phyloP scores from a whole-genome alignment of 495 filamentous ascomycete genomes.

The Cudoniella acicularis region DNA sequence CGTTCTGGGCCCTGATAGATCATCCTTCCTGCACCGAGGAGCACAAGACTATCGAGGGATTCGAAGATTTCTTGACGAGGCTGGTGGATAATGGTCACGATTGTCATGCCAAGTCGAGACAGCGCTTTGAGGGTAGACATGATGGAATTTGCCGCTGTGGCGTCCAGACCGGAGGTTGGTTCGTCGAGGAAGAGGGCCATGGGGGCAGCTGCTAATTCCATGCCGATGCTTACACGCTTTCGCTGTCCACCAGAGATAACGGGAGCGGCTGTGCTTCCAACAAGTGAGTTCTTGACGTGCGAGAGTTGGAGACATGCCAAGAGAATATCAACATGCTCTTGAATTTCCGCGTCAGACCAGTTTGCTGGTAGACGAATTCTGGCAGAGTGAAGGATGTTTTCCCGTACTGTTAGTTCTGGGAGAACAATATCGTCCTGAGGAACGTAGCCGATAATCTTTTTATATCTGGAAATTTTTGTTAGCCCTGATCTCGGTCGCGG shows the following conservation, averaged over 20 bases:
- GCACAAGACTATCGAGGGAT: slow-evolving; percentile 64
- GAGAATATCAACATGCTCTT: slow-evolving; percentile 61
- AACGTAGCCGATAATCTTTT: slow-evolving; percentile 54
- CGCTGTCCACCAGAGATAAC: slow-evolving; percentile 81
- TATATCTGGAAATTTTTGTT: slow-evolving; percentile 33
- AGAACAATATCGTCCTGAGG: slow-evolving; percentile 67
- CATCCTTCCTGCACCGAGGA: slow-evolving; percentile 63
- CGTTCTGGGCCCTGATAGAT: slow-evolving; percentile 59
- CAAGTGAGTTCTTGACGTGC: slow-evolving; percentile 67
- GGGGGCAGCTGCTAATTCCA: slow-evolving; percentile 81
- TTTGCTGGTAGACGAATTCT: slow-evolving; percentile 60
- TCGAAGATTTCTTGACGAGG: slow-evolving; percentile 82
- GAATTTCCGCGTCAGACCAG: slow-evolving; percentile 61
- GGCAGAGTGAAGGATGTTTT: slow-evolving; percentile 65
- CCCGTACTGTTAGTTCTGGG: slow-evolving; percentile 65
- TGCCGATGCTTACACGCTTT: slow-evolving; percentile 85
- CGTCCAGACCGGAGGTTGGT: slow-evolving; percentile 83
- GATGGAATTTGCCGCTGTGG: slow-evolving; percentile 80
- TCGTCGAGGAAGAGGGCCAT: slow-evolving; percentile 90
- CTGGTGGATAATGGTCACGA: slow-evolving; percentile 90
- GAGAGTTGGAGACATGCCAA: slow-evolving; percentile 68
- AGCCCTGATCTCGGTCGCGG: no score
- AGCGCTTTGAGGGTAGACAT: slow-evolving; percentile 82
- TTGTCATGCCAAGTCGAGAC: slow-evolving; percentile 75
- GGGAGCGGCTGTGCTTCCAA: slow-evolving; percentile 64